These are phyloP conservation scores for Aspergillus steynii DNA, from an alignment of 495 filamentous ascomycete genomes.

Conservation along the genomic window DNA sequence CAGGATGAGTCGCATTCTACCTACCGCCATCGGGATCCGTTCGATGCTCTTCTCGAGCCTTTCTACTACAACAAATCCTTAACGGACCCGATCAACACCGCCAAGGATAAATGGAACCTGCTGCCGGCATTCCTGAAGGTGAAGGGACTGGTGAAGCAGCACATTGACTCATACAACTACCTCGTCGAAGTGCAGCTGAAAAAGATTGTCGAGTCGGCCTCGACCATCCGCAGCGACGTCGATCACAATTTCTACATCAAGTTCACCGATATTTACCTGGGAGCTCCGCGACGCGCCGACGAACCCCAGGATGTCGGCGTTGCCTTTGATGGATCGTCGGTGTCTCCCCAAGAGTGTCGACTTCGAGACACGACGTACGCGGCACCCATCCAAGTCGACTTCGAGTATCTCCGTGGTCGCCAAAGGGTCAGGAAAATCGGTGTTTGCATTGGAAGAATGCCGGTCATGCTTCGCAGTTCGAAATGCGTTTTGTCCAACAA, in stretches of 20 bases:
- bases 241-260: constrained; percentile 85
- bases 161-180: constrained; percentile 98
- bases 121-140: constrained; percentile 95
- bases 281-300: constrained; percentile 72
- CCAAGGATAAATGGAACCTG: constrained; percentile 92
- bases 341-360: constrained; percentile 92
- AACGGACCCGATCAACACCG: constrained; percentile 93
- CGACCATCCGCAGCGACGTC: constrained; percentile 80
- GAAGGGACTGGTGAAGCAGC: constrained; percentile 94
- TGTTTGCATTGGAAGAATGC: constrained; percentile 83
- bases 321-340: constrained; percentile 50
- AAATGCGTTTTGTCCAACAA: constrained; percentile 84
- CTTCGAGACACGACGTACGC: constrained; percentile 94
- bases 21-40: constrained; percentile 51
- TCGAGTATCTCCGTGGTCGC: constrained; percentile 78
- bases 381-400: constrained; percentile 86
- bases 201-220: constrained; percentile 90
- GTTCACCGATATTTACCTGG: constrained; percentile 86
- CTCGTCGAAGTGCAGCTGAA: constrained; percentile 95
- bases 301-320: constrained; percentile 56
- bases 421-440: constrained; percentile 66
- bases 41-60: constrained; percentile 87
- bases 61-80: constrained; percentile 95
- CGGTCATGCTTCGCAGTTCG: constrained; percentile 94
- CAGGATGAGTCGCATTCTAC: constrained; percentile 7